phyloP scores from a whole-genome alignment of 1,139 yeast species.

The Kurtzmaniella natalensis region DNA sequence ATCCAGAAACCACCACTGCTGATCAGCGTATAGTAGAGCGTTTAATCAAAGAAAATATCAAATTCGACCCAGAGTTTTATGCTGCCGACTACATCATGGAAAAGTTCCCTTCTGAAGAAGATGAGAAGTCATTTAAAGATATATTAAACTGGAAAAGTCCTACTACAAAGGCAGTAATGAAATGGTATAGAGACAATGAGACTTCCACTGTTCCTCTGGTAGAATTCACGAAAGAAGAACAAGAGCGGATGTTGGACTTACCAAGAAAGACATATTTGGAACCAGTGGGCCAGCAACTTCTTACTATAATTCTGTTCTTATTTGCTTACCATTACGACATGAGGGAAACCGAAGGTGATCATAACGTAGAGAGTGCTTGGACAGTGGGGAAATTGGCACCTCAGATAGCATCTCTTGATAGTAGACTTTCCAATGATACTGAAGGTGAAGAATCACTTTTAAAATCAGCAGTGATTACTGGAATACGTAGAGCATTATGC shows the following conservation, averaged over 20 bases:
- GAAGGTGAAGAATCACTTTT: constrained; percentile 27
- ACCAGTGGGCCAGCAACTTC: constrained; percentile 42
- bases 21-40: constrained; percentile 63
- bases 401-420: constrained; percentile 68
- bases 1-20: constrained; percentile 63
- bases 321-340: constrained; percentile 74
- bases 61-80: constrained; percentile 86
- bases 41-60: constrained; percentile 62
- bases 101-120: constrained; percentile 49
- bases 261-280: constrained; percentile 62
- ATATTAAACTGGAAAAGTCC: constrained; percentile 59
- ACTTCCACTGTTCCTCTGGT: constrained; percentile 27
- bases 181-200: constrained; percentile 42
- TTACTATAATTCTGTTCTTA: constrained; percentile 59
- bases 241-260: constrained; percentile 59
- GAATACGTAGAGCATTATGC: constrained; percentile 66
- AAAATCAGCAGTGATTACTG: constrained; percentile 51
- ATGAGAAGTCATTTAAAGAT: constrained; percentile 49
- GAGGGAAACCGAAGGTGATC: constrained; percentile 73
- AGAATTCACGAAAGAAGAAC: constrained; percentile 56
- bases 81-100: constrained; percentile 75
- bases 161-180: constrained; percentile 33
- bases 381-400: constrained; percentile 83
- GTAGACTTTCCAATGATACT: constrained; percentile 29
- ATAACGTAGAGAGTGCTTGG: constrained; percentile 90